Conservation (phyloP, 305 asterid species). For the Rubia peregrina region DNA sequence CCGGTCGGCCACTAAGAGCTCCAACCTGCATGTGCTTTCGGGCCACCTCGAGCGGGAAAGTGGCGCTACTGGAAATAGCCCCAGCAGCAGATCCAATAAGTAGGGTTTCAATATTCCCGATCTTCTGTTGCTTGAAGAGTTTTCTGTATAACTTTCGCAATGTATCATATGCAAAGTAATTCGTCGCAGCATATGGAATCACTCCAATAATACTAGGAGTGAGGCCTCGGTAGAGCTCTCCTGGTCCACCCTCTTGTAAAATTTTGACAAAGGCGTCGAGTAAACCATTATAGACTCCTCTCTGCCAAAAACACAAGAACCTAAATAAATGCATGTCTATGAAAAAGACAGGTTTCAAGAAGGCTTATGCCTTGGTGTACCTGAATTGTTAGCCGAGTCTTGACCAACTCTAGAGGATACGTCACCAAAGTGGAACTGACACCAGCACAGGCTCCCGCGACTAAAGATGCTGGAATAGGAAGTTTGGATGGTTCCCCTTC, state of each 20-base stretch:
- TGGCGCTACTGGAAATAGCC: conserved; percentile 90
- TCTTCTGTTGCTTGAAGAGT: conserved; percentile 56
- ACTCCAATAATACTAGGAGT: conserved; percentile 89
- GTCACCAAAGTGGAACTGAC: conserved; percentile 87
- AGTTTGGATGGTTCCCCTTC: conserved; percentile 62
- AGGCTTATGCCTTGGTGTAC: conserved; percentile 26
- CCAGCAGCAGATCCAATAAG: conserved; percentile 87
- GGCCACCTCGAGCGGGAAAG: conserved; percentile 94
- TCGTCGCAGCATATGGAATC: conserved; percentile 87
- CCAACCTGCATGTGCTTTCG: conserved; percentile 98
- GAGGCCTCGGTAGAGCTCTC: conserved; percentile 89
- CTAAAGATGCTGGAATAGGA: conserved; percentile 69
- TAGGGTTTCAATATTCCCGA: conserved; percentile 85
- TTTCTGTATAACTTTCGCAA: conserved; percentile 55
- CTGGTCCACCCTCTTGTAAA: conserved; percentile 76
- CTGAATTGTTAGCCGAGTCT: conserved; percentile 93
- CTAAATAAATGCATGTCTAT: not conserved
- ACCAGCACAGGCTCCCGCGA: conserved; percentile 99
- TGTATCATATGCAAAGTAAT: conserved; percentile 83
- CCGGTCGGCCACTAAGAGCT: conserved; percentile 79
- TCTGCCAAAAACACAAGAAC: conserved; percentile 30
- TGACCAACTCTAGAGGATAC: conserved; percentile 92
- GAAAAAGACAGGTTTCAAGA: conserved; percentile 3
- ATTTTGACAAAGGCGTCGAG: conserved; percentile 84
- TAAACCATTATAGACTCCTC: conserved; percentile 71